Percentiles rank a stretch among this genome's conserved stretches.
phyloP scores from a whole-genome alignment of 2,329 filamentous ascomycete species.

The Tolypocladium guangdongense region DNA sequence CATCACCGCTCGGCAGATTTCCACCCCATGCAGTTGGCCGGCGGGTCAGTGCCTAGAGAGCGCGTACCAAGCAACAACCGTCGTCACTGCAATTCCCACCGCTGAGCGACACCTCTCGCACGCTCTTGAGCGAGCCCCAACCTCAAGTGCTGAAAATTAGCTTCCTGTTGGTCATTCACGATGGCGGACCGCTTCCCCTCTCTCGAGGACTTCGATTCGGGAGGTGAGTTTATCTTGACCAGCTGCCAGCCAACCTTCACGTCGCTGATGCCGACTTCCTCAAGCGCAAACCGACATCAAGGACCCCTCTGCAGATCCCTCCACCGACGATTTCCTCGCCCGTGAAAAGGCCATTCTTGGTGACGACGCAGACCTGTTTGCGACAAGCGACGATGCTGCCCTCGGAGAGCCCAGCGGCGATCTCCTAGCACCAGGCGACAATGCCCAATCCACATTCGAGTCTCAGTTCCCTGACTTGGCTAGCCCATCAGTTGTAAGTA shows the following conservation, averaged over 20 bases:
- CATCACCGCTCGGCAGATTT: constrained; percentile 27
- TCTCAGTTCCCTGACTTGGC: constrained; percentile 80
- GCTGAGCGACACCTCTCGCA: neutral
- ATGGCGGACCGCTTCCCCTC: constrained; percentile 77
- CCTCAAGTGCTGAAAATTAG: neutral
- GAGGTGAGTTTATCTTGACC: constrained; percentile 31
- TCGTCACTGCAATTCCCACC: neutral
- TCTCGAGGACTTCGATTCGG: constrained; percentile 64
- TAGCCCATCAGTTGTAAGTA: constrained; percentile 22
- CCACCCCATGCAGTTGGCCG: constrained; percentile 9
- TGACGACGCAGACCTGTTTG: constrained; percentile 87
- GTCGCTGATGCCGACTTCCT: constrained; percentile 10
- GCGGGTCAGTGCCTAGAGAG: neutral
- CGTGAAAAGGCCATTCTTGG: constrained; percentile 85
- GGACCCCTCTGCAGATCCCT: constrained; percentile 45
- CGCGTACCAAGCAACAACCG: neutral
- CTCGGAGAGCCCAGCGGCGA: constrained; percentile 56
- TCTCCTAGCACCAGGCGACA: constrained; percentile 58
- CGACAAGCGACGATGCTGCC: constrained; percentile 60
- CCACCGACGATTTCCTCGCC: constrained; percentile 75
- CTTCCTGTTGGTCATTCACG: neutral
- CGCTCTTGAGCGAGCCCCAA: neutral
- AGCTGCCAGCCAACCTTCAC: neutral
- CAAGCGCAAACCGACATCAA: constrained; percentile 58
- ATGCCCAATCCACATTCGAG: constrained; percentile 54